phyloP scores from a whole-genome alignment of 2,329 filamentous ascomycete species.

The Epichloe hybrida region DNA sequence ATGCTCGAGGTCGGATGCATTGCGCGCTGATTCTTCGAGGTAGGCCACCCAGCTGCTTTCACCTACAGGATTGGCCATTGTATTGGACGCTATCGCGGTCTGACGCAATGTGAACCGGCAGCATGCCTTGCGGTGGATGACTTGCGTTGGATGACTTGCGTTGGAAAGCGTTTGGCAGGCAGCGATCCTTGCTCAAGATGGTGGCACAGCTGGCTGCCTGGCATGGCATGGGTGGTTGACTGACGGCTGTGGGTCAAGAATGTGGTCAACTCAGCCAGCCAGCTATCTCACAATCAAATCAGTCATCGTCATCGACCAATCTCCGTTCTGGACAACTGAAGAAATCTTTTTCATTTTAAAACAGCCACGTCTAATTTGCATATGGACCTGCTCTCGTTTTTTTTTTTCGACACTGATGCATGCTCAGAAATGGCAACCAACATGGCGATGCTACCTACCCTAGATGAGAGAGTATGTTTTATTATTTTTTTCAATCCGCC shows the following conservation, averaged over 20 bases:
- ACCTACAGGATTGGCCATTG: slow-evolving; percentile 47
- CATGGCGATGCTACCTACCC: no score
- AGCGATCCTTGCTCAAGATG: background rate
- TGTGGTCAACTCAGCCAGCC: no score
- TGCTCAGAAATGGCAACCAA: no score
- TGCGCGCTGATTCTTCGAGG: slow-evolving; percentile 55
- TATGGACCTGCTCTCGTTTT: no score
- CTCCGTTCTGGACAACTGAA: no score
- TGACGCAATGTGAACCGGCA: background rate
- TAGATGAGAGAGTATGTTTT: no score
- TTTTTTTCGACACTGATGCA: no score
- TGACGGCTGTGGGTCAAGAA: background rate
- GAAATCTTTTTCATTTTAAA: no score
- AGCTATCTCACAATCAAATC: no score
- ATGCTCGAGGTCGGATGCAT: slow-evolving; percentile 48
- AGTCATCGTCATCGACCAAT: no score
- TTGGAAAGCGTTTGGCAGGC: background rate
- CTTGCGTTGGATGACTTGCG: background rate
- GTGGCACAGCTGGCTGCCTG: background rate
- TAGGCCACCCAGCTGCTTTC: slow-evolving; percentile 69
- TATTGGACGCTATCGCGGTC: slow-evolving; percentile 9
- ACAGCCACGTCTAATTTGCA: no score
- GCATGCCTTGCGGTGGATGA: background rate
- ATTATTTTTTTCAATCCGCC: no score
- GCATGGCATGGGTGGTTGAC: background rate